Evolutionary conservation across 2,329 filamentous ascomycete genomes (phyloP).

Genomic region (Aspergillus neoniger): DNA sequence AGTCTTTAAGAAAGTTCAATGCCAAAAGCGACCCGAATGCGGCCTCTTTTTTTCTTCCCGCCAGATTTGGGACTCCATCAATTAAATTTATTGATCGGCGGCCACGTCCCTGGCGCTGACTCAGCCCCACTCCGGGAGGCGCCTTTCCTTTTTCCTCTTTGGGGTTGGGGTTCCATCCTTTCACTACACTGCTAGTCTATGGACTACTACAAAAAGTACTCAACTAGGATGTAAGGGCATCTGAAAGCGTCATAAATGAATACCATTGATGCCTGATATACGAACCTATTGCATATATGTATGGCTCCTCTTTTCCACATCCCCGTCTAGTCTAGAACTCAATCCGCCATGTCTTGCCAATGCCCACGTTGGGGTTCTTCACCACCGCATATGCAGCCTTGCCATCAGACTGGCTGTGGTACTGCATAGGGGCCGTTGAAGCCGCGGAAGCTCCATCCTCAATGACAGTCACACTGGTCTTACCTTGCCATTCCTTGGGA

Average conservation of each 20-base stretch:
- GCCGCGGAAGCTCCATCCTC: constrained; percentile 50
- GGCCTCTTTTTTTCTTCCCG: not conserved
- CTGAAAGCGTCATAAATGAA: not conserved
- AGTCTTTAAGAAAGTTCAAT: not conserved
- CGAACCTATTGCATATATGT: not conserved
- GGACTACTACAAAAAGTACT: no score
- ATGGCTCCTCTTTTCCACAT: not conserved
- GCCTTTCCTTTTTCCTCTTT: not conserved
- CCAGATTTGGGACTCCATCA: not conserved
- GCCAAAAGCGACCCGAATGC: constrained; percentile 7
- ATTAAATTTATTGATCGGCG: constrained; percentile 1
- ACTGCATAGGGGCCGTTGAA: constrained; percentile 59
- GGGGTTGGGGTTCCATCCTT: not conserved
- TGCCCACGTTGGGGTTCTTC: constrained; percentile 62
- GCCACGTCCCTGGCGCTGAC: constrained; percentile 4
- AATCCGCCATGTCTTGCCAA: constrained; percentile 66
- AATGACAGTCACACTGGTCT: constrained; percentile 55
- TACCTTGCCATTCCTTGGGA: constrained; percentile 68
- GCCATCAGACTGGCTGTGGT: constrained; percentile 52
- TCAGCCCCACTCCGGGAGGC: not conserved
- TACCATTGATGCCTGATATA: not conserved
- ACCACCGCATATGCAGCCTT: constrained; percentile 66
- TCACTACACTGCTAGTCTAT: not conserved
- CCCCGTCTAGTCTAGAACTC: constrained; percentile 45
- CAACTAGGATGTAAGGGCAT: no score